A percentile compares a stretch with the other conserved stretches of the same genome.
Conservation (phyloP, 1,284 basidiomycete genomes). For the Macrocystidia cucumis region DNA sequence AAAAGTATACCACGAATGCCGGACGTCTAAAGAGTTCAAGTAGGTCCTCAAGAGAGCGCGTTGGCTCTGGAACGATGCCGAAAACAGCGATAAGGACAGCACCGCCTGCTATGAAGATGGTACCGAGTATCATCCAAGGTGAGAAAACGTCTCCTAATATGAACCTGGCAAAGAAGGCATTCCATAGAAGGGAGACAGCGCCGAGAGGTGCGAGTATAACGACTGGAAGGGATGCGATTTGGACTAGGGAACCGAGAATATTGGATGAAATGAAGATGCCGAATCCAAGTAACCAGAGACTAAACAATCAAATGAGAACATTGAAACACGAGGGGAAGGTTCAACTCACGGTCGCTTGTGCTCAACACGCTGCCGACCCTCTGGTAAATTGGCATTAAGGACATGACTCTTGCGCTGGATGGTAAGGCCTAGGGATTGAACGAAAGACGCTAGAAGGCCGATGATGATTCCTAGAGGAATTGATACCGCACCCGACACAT, state of each 20-base stretch:
- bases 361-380: slow-evolving; percentile 57
- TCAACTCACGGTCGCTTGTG: slow-evolving; percentile 68
- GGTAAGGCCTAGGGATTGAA: slow-evolving; percentile 89
- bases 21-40: slow-evolving; percentile 73
- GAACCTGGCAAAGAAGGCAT: slow-evolving; percentile 86
- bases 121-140: slow-evolving; percentile 79
- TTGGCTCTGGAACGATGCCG: slow-evolving; percentile 88
- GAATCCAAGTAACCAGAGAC: slow-evolving; percentile 84
- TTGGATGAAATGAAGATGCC: slow-evolving; percentile 84
- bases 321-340: slow-evolving; percentile 8
- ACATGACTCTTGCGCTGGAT: slow-evolving; percentile 95
- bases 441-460: slow-evolving; percentile 82
- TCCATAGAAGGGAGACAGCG: slow-evolving; percentile 91
- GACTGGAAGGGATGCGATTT: slow-evolving; percentile 91
- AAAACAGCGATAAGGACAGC: slow-evolving; percentile 89
- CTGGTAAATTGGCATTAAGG: slow-evolving; percentile 70
- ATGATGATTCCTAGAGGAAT: slow-evolving; percentile 44
- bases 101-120: slow-evolving; percentile 81
- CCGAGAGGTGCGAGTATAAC: slow-evolving; percentile 91
- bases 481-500: too few species aligned
- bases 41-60: slow-evolving; percentile 86
- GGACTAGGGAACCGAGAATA: slow-evolving; percentile 87
- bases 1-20: slow-evolving; percentile 79
- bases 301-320: slow-evolving; percentile 6
- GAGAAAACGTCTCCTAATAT: slow-evolving; percentile 87